Evolutionary conservation across 768 basidiomycete species (phyloP).

Genomic region (Sarcodon aspratus): DNA sequence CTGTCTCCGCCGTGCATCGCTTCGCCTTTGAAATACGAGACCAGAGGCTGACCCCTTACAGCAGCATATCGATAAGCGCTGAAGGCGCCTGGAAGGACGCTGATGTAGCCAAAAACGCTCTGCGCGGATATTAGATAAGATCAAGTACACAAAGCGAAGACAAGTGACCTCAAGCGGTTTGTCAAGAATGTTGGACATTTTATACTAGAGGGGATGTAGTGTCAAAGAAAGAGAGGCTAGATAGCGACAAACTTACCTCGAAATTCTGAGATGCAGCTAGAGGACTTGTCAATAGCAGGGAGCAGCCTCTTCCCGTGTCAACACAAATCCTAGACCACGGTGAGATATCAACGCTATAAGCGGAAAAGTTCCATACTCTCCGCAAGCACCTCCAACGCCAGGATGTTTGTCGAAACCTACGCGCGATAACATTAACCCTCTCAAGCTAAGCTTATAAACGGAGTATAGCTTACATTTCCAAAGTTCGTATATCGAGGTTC

Average conservation of each 20-base stretch:
- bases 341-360: neutral
- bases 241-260: constrained; percentile 33
- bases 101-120: constrained; percentile 83
- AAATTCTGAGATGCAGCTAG: constrained; percentile 94
- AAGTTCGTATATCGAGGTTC: constrained; percentile 90
- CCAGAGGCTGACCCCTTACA: constrained; percentile 79
- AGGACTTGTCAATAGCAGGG: constrained; percentile 60
- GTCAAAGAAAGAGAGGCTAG: neutral
- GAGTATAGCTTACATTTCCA: constrained; percentile 79
- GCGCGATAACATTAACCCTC: constrained; percentile 3
- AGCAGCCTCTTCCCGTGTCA: constrained; percentile 65
- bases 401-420: constrained; percentile 67
- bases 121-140: constrained; percentile 5
- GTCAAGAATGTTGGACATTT: constrained; percentile 93
- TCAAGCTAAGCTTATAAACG: neutral
- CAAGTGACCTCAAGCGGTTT: constrained; percentile 78
- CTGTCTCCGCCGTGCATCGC: constrained; percentile 58
- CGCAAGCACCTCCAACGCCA: constrained; percentile 90
- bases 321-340: constrained; percentile 54
- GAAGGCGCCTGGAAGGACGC: constrained; percentile 86
- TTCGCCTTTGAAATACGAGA: constrained; percentile 91
- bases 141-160: neutral
- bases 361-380: constrained; percentile 47
- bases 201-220: constrained; percentile 42
- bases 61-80: constrained; percentile 88